Evolutionary conservation across 2,329 filamentous ascomycete genomes (phyloP).

Genomic region (Colletotrichum navitas): DNA sequence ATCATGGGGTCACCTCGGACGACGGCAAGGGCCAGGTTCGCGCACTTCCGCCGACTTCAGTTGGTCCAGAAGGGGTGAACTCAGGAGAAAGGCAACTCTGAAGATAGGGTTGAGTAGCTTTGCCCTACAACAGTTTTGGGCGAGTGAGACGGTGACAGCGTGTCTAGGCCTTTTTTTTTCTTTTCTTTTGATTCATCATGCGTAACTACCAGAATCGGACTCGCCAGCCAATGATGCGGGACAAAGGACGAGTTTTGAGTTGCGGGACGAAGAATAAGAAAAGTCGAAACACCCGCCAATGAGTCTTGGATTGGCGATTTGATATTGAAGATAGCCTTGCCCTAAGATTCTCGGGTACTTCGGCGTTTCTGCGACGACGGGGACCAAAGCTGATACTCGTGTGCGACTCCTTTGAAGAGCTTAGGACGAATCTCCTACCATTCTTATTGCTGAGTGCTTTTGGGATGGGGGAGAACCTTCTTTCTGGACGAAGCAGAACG

Average conservation of each 20-base stretch:
- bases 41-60: slow-evolving; percentile 12
- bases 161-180: slow-evolving; percentile 9
- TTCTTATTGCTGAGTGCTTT: slow-evolving; percentile 13
- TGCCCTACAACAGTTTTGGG: slow-evolving; percentile 8
- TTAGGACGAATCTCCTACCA: slow-evolving; percentile 39
- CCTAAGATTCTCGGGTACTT: slow-evolving; percentile 18
- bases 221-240: background rate
- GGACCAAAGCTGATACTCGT: slow-evolving; percentile 40
- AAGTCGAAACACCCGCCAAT: background rate
- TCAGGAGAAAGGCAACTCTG: background rate
- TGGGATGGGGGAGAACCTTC: slow-evolving; percentile 32
- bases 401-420: slow-evolving; percentile 31
- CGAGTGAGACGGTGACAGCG: slow-evolving; percentile 35
- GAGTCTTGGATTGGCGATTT: background rate
- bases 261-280: background rate
- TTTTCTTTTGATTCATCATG: slow-evolving; percentile 24
- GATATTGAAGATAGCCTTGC: background rate
- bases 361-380: slow-evolving; percentile 31
- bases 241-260: slow-evolving; percentile 4
- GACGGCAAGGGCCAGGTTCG: background rate
- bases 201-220: slow-evolving; percentile 25
- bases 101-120: slow-evolving; percentile 17
- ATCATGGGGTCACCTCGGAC: slow-evolving; percentile 21
- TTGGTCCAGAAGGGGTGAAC: slow-evolving; percentile 15
- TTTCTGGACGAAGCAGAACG: slow-evolving; percentile 20